These are phyloP conservation scores for Isabelozyma heimii DNA, from an alignment of 805 yeast genomes.

Conservation along the genomic window DNA sequence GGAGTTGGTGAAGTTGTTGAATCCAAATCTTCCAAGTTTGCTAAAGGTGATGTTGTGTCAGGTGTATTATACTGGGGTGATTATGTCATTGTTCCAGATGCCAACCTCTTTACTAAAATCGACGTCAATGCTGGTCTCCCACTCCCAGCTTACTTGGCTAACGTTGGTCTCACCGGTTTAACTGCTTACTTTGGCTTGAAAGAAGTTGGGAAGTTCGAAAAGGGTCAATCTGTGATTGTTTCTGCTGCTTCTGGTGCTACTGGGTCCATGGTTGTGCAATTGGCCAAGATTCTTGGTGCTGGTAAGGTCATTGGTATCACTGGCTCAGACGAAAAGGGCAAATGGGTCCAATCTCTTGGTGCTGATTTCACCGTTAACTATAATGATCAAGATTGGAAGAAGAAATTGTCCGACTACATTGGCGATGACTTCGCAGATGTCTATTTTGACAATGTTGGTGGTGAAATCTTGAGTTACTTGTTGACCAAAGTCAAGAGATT, in stretches of 20 bases:
- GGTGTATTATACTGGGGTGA: constrained; percentile 48
- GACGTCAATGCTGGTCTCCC: constrained; percentile 26
- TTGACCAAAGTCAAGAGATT: constrained; percentile 33
- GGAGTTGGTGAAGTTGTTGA: constrained; percentile 52
- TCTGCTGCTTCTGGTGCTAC: constrained; percentile 77
- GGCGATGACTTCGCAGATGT: constrained; percentile 50
- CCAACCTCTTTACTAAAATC: constrained; percentile 24
- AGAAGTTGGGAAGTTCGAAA: constrained; percentile 46
- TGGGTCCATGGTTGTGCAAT: constrained; percentile 57
- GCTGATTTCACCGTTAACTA: constrained; percentile 56
- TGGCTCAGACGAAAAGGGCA: constrained; percentile 55
- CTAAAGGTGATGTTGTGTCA: constrained; percentile 43
- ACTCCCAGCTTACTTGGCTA: constrained; percentile 43
- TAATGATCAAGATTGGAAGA: constrained; percentile 25
- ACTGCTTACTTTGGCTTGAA: constrained; percentile 60
- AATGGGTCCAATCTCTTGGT: constrained; percentile 53
- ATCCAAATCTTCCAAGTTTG: constrained; percentile 39
- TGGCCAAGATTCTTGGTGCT: constrained; percentile 55
- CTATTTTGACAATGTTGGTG: constrained; percentile 66
- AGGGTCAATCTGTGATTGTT: constrained; percentile 48
- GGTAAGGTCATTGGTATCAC: constrained; percentile 59
- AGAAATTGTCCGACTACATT: constrained; percentile 25
- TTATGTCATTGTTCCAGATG: constrained; percentile 33
- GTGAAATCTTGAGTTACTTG: constrained; percentile 49
- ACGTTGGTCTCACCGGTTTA: constrained; percentile 55